Percentiles rank a stretch among this genome's conserved stretches.
Conservation (phyloP, 164 flowering plant genomes). For the Vitis riparia region DNA sequence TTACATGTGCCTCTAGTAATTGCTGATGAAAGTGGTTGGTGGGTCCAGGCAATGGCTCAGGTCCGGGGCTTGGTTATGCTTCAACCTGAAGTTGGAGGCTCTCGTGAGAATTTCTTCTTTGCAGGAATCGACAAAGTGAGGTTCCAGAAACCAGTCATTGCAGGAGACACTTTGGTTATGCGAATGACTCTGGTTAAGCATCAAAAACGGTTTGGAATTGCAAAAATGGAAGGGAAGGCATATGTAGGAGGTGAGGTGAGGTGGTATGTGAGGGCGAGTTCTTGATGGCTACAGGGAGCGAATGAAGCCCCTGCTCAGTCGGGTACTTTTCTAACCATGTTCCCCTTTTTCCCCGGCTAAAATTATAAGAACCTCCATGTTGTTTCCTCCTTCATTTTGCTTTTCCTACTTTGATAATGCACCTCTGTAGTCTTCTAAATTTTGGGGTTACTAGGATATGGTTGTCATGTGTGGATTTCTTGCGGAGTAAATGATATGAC, state of each 20-base stretch:
- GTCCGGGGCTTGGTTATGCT: slow-evolving; percentile 96
- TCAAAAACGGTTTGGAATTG: slow-evolving; percentile 82
- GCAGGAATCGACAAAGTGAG: slow-evolving; percentile 97
- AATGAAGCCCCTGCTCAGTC: slow-evolving; percentile 15
- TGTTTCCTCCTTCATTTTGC: no score
- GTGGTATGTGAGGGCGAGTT: slow-evolving; percentile 96
- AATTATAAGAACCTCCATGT: no score
- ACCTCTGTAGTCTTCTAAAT: no score
- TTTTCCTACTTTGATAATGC: no score
- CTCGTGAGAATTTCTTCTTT: slow-evolving; percentile 84
- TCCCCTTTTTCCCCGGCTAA: no score
- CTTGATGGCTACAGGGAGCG: slow-evolving; percentile 78
- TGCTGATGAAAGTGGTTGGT: slow-evolving; percentile 10
- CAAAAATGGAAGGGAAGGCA: slow-evolving; percentile 96
- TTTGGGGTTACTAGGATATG: no score
- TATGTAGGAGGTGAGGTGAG: slow-evolving; percentile 77
- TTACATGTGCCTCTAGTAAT: not conserved
- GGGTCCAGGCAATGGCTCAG: slow-evolving; percentile 89
- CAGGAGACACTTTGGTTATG: slow-evolving; percentile 95
- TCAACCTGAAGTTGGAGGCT: slow-evolving; percentile 94
- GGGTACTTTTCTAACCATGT: no score
- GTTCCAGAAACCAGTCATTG: slow-evolving; percentile 88
- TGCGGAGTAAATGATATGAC: no score
- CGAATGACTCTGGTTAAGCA: slow-evolving; percentile 78
- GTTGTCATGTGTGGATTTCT: no score